A percentile compares a stretch with the other conserved stretches of the same genome.
These are phyloP conservation scores for Saccharomyces hybrid DNA, from an alignment of 1,139 yeast species.

Conservation along the genomic window DNA sequence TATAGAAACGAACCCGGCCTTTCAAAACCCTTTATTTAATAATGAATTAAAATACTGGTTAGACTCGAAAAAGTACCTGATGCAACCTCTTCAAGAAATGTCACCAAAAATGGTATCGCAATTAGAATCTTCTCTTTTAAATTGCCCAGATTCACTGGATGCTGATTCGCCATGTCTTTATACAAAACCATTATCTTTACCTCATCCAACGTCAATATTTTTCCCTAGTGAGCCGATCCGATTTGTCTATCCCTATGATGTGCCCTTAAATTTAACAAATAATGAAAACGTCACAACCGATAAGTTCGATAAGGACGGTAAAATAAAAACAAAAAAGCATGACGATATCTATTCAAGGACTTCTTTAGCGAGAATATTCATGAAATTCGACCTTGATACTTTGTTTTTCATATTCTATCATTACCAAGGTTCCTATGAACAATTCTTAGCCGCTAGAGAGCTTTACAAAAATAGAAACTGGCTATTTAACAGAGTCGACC, in stretches of 20 bases:
- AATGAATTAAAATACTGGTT: slow-evolving; percentile 29
- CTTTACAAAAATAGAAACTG: slow-evolving; percentile 68
- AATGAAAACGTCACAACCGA: background rate
- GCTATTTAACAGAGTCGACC: slow-evolving; percentile 68
- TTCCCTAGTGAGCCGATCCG: slow-evolving; percentile 80
- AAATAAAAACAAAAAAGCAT: slow-evolving; percentile 8
- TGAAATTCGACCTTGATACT: slow-evolving; percentile 79
- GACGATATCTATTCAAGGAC: slow-evolving; percentile 30
- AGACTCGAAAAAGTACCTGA: slow-evolving; percentile 24
- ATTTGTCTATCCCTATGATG: slow-evolving; percentile 29
- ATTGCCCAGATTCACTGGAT: slow-evolving; percentile 90
- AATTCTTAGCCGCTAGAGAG: slow-evolving; percentile 79
- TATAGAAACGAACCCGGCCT: slow-evolving; percentile 21
- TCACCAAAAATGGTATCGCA: slow-evolving; percentile 27
- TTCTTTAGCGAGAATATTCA: slow-evolving; percentile 42
- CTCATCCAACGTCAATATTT: slow-evolving; percentile 84
- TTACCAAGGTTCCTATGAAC: slow-evolving; percentile 59
- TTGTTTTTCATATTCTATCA: slow-evolving; percentile 86
- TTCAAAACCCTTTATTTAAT: slow-evolving; percentile 28
- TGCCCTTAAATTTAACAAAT: slow-evolving; percentile 29
- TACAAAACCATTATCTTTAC: slow-evolving; percentile 57
- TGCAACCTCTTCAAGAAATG: slow-evolving; percentile 30
- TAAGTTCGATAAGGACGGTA: slow-evolving; percentile 5
- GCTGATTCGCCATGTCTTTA: slow-evolving; percentile 81
- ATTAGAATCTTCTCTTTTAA: slow-evolving; percentile 67